These are phyloP conservation scores for Colletotrichum sp. DNA, from an alignment of 2,329 filamentous ascomycete genomes.

Conservation along the genomic window DNA sequence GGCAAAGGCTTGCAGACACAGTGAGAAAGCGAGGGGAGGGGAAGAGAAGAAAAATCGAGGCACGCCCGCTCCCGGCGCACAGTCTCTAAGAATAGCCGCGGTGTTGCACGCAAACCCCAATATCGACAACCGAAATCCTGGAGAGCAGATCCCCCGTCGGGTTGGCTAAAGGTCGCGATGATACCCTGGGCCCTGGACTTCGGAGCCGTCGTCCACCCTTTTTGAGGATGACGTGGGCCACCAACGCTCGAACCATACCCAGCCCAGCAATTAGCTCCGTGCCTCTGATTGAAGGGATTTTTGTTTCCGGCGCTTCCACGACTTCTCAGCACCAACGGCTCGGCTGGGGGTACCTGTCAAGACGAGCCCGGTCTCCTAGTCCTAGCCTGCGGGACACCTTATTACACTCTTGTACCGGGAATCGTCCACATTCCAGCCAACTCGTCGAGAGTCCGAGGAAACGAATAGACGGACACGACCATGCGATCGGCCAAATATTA, in stretches of 20 bases:
- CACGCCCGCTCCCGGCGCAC: not conserved
- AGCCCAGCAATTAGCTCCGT: not conserved
- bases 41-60: not conserved
- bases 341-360: slow-evolving; percentile 9
- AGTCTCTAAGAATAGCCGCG: slow-evolving; percentile 19
- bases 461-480: not conserved
- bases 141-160: slow-evolving; percentile 19
- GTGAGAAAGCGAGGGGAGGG: not conserved
- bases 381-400: not conserved
- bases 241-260: slow-evolving; percentile 10
- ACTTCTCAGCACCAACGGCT: slow-evolving; percentile 6
- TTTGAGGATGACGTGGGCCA: slow-evolving; percentile 4
- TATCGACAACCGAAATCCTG: slow-evolving; percentile 21
- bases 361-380: not conserved
- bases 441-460: not conserved
- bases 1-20: not conserved
- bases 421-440: not conserved
- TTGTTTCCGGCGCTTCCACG: slow-evolving; percentile 19
- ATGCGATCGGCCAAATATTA: not conserved
- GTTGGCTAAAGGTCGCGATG: slow-evolving; percentile 13
- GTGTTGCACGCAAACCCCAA: slow-evolving; percentile 8
- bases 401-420: not conserved
- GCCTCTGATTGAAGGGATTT: slow-evolving; percentile 23
- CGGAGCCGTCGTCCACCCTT: slow-evolving; percentile 1
- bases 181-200: slow-evolving; percentile 15